Conservation (phyloP, 768 basidiomycete genomes). For the Pleurotus cornucopiae region DNA sequence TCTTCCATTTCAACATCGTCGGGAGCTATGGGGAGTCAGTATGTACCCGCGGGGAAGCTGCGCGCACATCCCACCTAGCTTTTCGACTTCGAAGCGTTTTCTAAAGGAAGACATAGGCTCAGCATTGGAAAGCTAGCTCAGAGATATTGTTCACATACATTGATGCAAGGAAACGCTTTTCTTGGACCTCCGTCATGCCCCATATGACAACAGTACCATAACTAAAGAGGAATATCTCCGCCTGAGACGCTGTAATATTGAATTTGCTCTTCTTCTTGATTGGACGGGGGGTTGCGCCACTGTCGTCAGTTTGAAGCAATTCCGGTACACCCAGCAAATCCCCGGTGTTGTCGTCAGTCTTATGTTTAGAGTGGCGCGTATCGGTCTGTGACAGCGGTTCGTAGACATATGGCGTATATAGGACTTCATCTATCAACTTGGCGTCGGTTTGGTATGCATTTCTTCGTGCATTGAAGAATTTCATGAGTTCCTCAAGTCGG, state of each 20-base stretch:
- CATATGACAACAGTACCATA: constrained; percentile 96
- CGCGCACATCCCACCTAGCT: constrained; percentile 49
- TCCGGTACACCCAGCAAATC: constrained; percentile 81
- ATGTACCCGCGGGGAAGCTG: constrained; percentile 1
- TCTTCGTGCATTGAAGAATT: constrained; percentile 84
- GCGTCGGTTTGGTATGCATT: constrained; percentile 82
- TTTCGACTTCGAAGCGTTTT: constrained; percentile 92
- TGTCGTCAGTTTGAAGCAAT: constrained; percentile 37
- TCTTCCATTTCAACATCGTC: constrained; percentile 96
- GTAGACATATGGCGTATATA: constrained; percentile 90
- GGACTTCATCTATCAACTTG: constrained; percentile 85
- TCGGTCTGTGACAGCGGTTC: constrained; percentile 42
- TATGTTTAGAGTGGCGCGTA: constrained; percentile 21
- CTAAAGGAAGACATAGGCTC: constrained; percentile 34
- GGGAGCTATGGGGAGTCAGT: constrained; percentile 44
- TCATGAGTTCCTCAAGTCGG: constrained; percentile 80
- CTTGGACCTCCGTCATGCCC: constrained; percentile 95
- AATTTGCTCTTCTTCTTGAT: constrained; percentile 64
- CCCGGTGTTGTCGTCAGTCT: constrained; percentile 35
- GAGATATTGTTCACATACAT: constrained; percentile 52
- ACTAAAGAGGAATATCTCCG: constrained; percentile 90
- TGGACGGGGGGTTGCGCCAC: constrained; percentile 17
- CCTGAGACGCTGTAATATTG: constrained; percentile 59
- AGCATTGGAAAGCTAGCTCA: not conserved
- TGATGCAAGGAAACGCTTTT: constrained; percentile 84